A percentile compares a stretch with the other conserved stretches of the same genome.
Conservation (phyloP, 1,284 basidiomycete genomes). For the Ganoderma leucocontextum region DNA sequence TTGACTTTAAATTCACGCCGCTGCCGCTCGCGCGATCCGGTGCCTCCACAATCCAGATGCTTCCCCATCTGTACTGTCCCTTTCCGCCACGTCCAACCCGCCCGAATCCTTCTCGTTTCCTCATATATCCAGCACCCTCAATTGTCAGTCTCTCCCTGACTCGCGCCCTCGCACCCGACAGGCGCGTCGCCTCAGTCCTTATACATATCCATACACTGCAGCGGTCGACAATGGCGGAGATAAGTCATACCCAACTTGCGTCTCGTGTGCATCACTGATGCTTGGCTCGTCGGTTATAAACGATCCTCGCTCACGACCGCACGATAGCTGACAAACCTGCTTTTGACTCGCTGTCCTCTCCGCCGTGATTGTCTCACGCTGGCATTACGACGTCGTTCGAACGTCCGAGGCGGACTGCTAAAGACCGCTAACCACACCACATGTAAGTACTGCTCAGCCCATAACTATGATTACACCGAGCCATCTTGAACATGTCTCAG, state of each 20-base stretch:
- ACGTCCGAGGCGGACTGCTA: not conserved
- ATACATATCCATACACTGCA: not conserved
- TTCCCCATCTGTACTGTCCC: slow-evolving; percentile 26
- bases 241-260: not conserved
- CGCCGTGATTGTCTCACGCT: not conserved
- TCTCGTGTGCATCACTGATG: slow-evolving; percentile 4
- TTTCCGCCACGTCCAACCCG: slow-evolving; percentile 21
- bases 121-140: slow-evolving; percentile 9
- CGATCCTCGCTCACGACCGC: not conserved
- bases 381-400: not conserved
- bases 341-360: not conserved
- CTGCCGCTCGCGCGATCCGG: slow-evolving; percentile 30
- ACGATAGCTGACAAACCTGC: not conserved
- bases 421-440: not conserved
- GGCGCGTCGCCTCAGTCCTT: not conserved
- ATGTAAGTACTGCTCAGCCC: not conserved
- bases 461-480: not conserved
- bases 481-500: not conserved
- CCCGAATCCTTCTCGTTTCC: slow-evolving; percentile 10
- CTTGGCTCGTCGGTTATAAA: not conserved
- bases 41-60: slow-evolving; percentile 24
- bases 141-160: slow-evolving; percentile 6
- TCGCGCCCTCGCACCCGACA: not conserved
- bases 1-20: slow-evolving; percentile 23
- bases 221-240: slow-evolving; percentile 3